These are phyloP conservation scores for Bretziella fagacearum DNA, from an alignment of 2,329 filamentous ascomycete species.

Conservation along the genomic window DNA sequence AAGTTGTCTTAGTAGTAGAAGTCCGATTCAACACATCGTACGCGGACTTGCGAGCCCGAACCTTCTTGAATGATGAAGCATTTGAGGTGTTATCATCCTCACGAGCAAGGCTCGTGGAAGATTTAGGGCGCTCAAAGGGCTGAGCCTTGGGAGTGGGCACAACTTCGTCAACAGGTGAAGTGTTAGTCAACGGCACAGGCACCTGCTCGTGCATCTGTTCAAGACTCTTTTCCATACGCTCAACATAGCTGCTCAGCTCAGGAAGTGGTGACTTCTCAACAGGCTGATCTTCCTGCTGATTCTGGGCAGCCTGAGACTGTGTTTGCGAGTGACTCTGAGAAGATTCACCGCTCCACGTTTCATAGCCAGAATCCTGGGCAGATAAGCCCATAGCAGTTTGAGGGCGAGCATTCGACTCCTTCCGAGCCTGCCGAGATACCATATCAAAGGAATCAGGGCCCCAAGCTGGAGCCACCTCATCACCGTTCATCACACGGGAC, in stretches of 20 bases:
- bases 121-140: slow-evolving; percentile 38
- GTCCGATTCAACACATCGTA: slow-evolving; percentile 70
- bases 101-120: slow-evolving; percentile 33
- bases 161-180: slow-evolving; percentile 22
- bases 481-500: slow-evolving; percentile 31
- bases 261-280: slow-evolving; percentile 34
- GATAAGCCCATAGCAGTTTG: slow-evolving; percentile 57
- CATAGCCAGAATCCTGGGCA: slow-evolving; percentile 43
- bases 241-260: slow-evolving; percentile 70
- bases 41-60: slow-evolving; percentile 54
- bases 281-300: slow-evolving; percentile 4
- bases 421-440: slow-evolving; percentile 22
- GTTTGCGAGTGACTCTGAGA: slow-evolving; percentile 22
- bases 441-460: slow-evolving; percentile 71
- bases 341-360: slow-evolving; percentile 37
- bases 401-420: slow-evolving; percentile 31
- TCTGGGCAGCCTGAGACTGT: slow-evolving; percentile 1
- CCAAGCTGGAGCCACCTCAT: slow-evolving; percentile 45
- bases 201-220: slow-evolving; percentile 48
- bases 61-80: slow-evolving; percentile 21
- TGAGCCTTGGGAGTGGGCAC: slow-evolving; percentile 34
- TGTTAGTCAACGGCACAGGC: neutral
- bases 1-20: slow-evolving; percentile 74
- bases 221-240: slow-evolving; percentile 77
- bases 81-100: slow-evolving; percentile 8